Base-by-base conservation (phyloP, 768 basidiomycete species). In the Gloeopeniophorella convolvens region DNA sequence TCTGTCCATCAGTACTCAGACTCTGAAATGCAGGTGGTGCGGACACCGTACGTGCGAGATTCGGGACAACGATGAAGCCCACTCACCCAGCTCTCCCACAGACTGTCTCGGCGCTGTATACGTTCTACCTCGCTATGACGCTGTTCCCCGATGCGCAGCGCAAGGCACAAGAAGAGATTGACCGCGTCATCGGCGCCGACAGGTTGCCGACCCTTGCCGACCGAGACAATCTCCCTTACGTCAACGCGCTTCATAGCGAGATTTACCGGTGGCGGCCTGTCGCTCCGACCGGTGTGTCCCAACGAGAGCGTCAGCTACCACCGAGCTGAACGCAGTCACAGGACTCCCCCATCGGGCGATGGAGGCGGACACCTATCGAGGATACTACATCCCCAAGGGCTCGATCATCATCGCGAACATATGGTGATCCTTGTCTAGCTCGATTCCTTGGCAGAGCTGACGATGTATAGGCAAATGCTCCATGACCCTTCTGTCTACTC, bases 371-470 rank as follows among this genome's bases (percentile, higher is more conserved):
- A 39, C 20, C 0, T 21, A 41, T 13, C 3, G 33, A 11, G 54
- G 49, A 4, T 56, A 51, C 34, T n/a, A 44, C 26, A 42, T 73
- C 18, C 71, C 70, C 4, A 65, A 64, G 35, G 69, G 65, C 12
- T 64, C 68, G 1, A 48, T 68, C n/a, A 53, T 70, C 9, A 42
- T 69, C 39, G 45, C 64, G 2, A 71, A 71, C 36, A 57, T 63
- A 39, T 64, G 63, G 70, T 69, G 35, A 12, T 51, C 18, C 32
- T 15, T 28, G 7, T 18, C 2, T 20, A 7, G 10, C 9, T 21
- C 39, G 2, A n/a, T 6, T 16, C 13, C 2, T 27, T 10, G 23
- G 16, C 4, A 11, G 13, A 11, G 21, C 26, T 54, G 30, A 52
- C 34, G 5, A 12, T 18, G n/a, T 18, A n/a, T 24, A 65, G 64